phyloP scores from a whole-genome alignment of 805 yeast species.

The Sugiyamaella valdiviana region DNA sequence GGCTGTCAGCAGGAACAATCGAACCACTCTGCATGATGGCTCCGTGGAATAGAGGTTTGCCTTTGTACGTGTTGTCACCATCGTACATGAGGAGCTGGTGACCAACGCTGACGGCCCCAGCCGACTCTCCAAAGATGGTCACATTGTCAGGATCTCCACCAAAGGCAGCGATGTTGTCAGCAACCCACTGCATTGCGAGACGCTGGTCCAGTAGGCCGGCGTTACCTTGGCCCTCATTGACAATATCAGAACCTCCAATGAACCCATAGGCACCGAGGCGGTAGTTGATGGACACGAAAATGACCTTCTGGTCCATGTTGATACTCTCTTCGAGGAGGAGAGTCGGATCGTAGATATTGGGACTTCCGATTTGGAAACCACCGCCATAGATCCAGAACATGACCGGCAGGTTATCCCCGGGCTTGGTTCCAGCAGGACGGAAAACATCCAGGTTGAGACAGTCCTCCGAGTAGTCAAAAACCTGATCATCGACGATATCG shows the following conservation, averaged over 20 bases:
- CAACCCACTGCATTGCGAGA: constrained; percentile 34
- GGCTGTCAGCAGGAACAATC: constrained; percentile 3
- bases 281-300: constrained; percentile 32
- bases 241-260: constrained; percentile 25
- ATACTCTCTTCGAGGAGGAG: constrained; percentile 5
- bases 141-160: constrained; percentile 35
- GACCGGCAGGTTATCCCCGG: constrained; percentile 12
- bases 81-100: constrained; percentile 11
- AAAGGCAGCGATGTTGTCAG: constrained; percentile 31
- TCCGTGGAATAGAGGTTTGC: constrained; percentile 15
- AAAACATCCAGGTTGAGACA: constrained; percentile 30
- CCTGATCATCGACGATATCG: not conserved
- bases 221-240: constrained; percentile 20
- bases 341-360: constrained; percentile 26
- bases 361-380: constrained; percentile 32
- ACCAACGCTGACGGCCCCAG: constrained; percentile 30
- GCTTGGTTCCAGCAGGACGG: constrained; percentile 17
- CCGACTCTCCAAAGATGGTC: constrained; percentile 37
- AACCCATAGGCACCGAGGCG: constrained; percentile 36
- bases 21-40: constrained; percentile 19
- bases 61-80: constrained; percentile 12
- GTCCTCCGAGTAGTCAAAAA: constrained; percentile 25
- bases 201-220: constrained; percentile 36
- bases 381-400: constrained; percentile 37
- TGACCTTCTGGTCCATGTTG: constrained; percentile 19